Conservation (phyloP, 345 rosid genomes). For the Linum trigynum region DNA sequence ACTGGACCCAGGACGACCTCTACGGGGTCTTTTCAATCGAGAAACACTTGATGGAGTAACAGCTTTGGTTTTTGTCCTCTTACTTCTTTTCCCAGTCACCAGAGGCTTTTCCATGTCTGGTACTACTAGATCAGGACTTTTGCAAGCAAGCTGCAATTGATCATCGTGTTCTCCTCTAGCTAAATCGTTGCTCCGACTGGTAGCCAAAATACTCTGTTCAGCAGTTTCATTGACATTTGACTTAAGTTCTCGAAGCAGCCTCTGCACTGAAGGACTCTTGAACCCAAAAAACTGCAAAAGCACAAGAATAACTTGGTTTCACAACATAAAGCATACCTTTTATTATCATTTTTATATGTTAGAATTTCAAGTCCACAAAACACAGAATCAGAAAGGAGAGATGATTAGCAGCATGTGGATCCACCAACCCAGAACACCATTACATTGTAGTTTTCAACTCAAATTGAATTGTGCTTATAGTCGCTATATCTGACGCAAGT, state of each 20-base stretch:
- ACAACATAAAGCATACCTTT: background rate
- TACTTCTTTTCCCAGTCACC: conserved; percentile 51
- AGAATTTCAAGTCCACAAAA: conserved; percentile 2
- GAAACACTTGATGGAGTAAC: conserved; percentile 16
- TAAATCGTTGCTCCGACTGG: conserved; percentile 35
- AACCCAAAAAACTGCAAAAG: conserved; percentile 80
- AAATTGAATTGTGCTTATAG: too few species aligned
- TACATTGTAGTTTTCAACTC: too few species aligned
- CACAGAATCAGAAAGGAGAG: conserved; percentile 2
- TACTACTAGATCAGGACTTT: conserved; percentile 28
- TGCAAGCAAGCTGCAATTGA: conserved; percentile 14
- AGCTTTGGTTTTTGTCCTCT: conserved; percentile 23
- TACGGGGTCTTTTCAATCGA: conserved; percentile 35
- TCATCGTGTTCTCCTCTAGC: conserved; percentile 22
- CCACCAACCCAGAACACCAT: conserved; percentile 3
- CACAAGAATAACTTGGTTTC: conserved; percentile 13
- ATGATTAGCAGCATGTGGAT: conserved; percentile 1
- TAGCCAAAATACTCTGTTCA: conserved; percentile 26
- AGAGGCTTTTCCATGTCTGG: conserved; percentile 29
- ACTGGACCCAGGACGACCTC: conserved; percentile 11
- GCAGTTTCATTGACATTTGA: conserved; percentile 46
- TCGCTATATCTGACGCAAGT: background rate
- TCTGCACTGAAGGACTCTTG: conserved; percentile 63
- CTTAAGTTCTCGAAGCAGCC: conserved; percentile 77
- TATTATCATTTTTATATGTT: background rate